Conservation (phyloP, 192 early-diverging fungal species). For the Mortierella hygrophila region DNA sequence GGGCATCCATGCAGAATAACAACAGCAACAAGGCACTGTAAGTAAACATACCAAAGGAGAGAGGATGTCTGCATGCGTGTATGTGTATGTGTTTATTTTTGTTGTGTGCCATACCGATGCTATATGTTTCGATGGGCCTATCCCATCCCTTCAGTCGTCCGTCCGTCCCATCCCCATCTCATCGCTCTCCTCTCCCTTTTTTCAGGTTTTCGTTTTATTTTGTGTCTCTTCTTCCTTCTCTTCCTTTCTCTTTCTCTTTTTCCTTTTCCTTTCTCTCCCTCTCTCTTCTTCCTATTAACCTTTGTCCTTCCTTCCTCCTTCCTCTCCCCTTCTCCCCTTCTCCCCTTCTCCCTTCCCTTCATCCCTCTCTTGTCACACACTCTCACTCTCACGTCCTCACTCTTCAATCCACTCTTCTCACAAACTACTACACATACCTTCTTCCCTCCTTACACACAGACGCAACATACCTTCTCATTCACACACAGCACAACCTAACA, state of each 20-base stretch:
- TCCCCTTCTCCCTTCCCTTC: not conserved
- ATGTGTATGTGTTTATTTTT: too few relatives aligned
- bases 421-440: not conserved
- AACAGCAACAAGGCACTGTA: too few relatives aligned
- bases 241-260: not conserved
- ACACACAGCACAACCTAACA: too few relatives aligned
- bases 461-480: not conserved
- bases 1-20: too few relatives aligned
- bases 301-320: not conserved
- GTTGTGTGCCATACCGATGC: too few relatives aligned
- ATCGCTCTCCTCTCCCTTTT: not conserved
- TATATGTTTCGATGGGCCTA: not conserved
- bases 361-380: not conserved
- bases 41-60: too few relatives aligned
- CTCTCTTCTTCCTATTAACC: not conserved
- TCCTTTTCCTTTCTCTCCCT: not conserved
- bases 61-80: too few relatives aligned
- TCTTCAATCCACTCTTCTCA: not conserved
- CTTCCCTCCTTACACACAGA: not conserved
- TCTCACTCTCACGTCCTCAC: not conserved
- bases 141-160: not conserved
- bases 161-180: not conserved
- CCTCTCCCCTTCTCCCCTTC: not conserved
- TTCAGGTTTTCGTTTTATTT: not conserved
- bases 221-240: not conserved